These are phyloP conservation scores for Coprinopsis marcescibilis DNA, from an alignment of 768 basidiomycete genomes.

Conservation along the genomic window DNA sequence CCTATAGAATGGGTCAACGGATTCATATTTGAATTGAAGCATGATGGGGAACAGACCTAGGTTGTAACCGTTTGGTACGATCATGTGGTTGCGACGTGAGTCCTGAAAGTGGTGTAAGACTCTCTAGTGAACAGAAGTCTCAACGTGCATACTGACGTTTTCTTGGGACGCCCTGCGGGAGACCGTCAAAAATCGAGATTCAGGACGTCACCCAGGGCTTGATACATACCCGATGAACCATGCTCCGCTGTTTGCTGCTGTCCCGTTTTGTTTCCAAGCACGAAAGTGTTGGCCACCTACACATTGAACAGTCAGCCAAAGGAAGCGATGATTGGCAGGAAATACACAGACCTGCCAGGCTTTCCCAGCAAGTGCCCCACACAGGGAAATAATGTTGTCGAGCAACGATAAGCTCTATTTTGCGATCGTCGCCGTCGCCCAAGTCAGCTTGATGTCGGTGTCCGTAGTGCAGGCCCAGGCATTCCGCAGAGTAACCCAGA, in stretches of 20 bases:
- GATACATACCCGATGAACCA: slow-evolving; percentile 76
- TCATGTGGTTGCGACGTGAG: slow-evolving; percentile 63
- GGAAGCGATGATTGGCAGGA: background rate
- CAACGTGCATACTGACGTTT: slow-evolving; percentile 29
- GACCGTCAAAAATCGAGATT: background rate
- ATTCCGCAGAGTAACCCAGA: slow-evolving; percentile 78
- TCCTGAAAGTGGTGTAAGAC: slow-evolving; percentile 29
- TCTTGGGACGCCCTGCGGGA: slow-evolving; percentile 65
- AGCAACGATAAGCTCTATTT: slow-evolving; percentile 63
- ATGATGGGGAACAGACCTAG: slow-evolving; percentile 22
- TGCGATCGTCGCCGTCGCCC: slow-evolving; percentile 74
- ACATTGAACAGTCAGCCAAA: background rate
- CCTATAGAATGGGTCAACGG: no score
- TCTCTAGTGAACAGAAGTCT: background rate
- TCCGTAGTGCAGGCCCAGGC: slow-evolving; percentile 74
- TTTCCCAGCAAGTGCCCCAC: slow-evolving; percentile 89
- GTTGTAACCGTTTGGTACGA: slow-evolving; percentile 77
- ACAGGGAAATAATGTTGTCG: slow-evolving; percentile 74
- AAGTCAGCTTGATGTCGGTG: slow-evolving; percentile 73
- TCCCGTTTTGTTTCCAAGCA: slow-evolving; percentile 86
- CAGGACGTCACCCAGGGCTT: background rate
- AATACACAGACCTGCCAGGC: slow-evolving; percentile 46
- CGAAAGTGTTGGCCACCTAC: slow-evolving; percentile 84
- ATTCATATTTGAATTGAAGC: background rate
- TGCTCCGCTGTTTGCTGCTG: slow-evolving; percentile 61